Conservation (phyloP, 2,329 filamentous ascomycete species). For the Cordyceps pruinosa region DNA sequence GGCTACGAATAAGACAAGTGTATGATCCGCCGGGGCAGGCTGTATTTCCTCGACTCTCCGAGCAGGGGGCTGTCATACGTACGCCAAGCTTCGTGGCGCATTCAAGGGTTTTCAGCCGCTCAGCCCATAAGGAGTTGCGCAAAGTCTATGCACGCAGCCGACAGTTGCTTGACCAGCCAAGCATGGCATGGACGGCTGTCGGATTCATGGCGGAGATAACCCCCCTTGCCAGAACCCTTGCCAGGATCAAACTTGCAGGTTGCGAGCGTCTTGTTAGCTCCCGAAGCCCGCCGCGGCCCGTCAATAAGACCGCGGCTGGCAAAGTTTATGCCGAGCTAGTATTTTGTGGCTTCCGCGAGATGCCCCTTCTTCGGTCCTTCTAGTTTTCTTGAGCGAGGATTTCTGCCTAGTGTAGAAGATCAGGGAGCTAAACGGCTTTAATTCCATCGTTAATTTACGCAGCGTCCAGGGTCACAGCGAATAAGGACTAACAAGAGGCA, state of each 20-base stretch:
- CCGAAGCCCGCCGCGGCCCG: conserved; percentile 1
- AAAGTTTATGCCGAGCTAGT: no score
- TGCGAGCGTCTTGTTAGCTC: no score
- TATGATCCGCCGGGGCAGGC: neutral
- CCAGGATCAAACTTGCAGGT: no score
- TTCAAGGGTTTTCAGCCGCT: neutral
- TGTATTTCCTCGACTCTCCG: neutral
- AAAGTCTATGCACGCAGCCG: no score
- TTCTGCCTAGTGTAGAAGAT: neutral
- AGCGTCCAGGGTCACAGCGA: neutral
- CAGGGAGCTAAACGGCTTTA: neutral
- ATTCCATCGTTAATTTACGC: neutral
- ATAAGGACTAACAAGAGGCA: neutral
- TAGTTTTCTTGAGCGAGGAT: no score
- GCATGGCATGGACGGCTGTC: no score
- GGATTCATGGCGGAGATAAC: no score
- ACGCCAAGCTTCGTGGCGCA: neutral
- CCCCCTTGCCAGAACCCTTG: no score
- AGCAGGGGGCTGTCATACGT: neutral
- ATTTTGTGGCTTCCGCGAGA: no score
- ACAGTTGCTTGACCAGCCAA: neutral
- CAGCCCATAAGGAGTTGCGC: neutral
- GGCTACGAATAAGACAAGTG: neutral
- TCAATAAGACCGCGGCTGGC: neutral
- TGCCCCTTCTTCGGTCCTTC: no score